Percentiles rank a stretch among this genome's conserved stretches.
phyloP scores from a whole-genome alignment of 768 basidiomycete species.

The Calocera viscosa region DNA sequence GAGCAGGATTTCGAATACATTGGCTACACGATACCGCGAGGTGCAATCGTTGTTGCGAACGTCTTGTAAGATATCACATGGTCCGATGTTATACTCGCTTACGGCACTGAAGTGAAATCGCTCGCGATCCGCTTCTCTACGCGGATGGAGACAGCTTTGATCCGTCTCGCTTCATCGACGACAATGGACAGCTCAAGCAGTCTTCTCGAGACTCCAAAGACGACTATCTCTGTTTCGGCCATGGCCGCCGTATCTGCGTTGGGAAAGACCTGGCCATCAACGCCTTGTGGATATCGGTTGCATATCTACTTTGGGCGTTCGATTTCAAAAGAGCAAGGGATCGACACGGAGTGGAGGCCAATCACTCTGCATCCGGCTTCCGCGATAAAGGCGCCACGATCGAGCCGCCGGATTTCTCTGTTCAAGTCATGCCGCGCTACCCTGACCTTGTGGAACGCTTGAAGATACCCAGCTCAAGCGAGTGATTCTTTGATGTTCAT shows the following conservation, averaged over 20 bases:
- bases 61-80: conserved; percentile 24
- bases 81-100: conserved; percentile 15
- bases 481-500: too few relatives aligned
- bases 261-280: neutral
- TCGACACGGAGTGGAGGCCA: neutral
- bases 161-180: conserved; percentile 8
- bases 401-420: neutral
- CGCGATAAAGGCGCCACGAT: neutral
- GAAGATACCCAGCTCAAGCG: neutral
- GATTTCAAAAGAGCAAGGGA: neutral
- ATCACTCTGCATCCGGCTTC: neutral
- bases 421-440: neutral
- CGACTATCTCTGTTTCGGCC: neutral
- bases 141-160: conserved; percentile 2
- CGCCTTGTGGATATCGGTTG: neutral
- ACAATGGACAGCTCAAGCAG: neutral
- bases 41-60: conserved; percentile 20
- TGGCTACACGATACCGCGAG: conserved; percentile 23
- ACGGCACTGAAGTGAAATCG: neutral
- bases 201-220: neutral
- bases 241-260: neutral
- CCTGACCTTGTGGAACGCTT: neutral
- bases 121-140: conserved; percentile 1
- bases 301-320: neutral
- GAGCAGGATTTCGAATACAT: conserved; percentile 21